These are phyloP conservation scores for Hansenula sp. DNA, from an alignment of 1,139 yeast species.

Conservation along the genomic window DNA sequence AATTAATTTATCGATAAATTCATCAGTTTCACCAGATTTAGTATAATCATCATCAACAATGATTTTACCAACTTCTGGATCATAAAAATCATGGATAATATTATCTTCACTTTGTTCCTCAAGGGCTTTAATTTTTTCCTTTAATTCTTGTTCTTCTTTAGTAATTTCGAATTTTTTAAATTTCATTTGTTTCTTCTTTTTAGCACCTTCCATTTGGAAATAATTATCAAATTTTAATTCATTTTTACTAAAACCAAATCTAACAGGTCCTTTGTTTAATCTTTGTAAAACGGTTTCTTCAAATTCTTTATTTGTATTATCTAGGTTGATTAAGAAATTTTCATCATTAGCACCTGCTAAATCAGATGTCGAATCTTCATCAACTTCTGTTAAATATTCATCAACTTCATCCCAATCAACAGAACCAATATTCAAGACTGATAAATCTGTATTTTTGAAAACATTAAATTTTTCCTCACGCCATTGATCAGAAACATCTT, in stretches of 20 bases:
- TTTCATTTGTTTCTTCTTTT: constrained; percentile 15
- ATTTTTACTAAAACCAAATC: constrained; percentile 15
- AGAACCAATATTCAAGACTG: constrained; percentile 25
- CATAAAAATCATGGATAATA: constrained; percentile 16
- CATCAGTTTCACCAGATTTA: constrained; percentile 3
- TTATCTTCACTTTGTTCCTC: constrained; percentile 4
- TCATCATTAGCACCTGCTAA: constrained; percentile 7
- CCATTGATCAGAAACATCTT: constrained; percentile 34
- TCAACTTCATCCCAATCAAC: constrained; percentile 37
- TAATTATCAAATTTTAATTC: constrained; percentile 18
- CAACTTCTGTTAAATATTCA: constrained; percentile 28
- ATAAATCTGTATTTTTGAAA: constrained; percentile 62
- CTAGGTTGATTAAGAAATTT: constrained; percentile 17
- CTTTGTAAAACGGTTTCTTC: constrained; percentile 18
- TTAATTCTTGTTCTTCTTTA: background rate
- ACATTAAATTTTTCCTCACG: constrained; percentile 37
- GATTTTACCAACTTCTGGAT: constrained; percentile 17
- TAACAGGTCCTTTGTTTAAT: constrained; percentile 15
- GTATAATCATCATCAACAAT: constrained; percentile 10
- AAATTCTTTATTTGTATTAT: constrained; percentile 14
- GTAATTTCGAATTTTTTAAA: constrained; percentile 17
- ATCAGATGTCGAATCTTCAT: constrained; percentile 13
- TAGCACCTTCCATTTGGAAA: constrained; percentile 11
- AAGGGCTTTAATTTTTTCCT: constrained; percentile 2
- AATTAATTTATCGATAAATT: constrained; percentile 1